These are phyloP conservation scores for Phytophthora hibernalis DNA, from an alignment of 352 stramenopile species.

Conservation along the genomic window DNA sequence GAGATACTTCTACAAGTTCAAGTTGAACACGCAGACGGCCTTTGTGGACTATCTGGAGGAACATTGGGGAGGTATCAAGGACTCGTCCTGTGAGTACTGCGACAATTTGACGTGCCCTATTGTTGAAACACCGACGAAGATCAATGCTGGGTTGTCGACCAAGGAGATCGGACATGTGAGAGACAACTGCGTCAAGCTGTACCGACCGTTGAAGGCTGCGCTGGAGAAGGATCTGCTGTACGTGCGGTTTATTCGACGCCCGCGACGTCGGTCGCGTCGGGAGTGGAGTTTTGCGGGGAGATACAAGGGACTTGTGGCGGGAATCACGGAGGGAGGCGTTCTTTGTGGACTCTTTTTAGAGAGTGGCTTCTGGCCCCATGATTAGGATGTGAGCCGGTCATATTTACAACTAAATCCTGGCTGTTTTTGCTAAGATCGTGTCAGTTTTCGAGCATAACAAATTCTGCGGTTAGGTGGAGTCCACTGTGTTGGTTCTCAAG, in stretches of 20 bases:
- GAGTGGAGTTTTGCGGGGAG: constrained; percentile 7
- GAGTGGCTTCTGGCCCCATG: constrained; percentile 21
- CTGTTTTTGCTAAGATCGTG: too few species aligned
- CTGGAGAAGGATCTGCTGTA: background rate
- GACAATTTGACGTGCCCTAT: constrained; percentile 7
- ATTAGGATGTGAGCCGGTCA: background rate
- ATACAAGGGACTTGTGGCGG: constrained; percentile 26
- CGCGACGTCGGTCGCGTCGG: constrained; percentile 10
- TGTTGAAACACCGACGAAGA: background rate
- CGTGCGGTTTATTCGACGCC: constrained; percentile 3
- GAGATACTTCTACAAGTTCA: constrained; percentile 15
- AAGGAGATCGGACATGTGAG: background rate
- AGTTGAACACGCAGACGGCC: constrained; percentile 12
- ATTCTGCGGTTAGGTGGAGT: too few species aligned
- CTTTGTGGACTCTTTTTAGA: constrained; percentile 30
- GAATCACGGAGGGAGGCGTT: constrained; percentile 21
- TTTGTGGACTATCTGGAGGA: constrained; percentile 8
- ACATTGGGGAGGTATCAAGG: constrained; percentile 22
- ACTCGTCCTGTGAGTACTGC: constrained; percentile 23
- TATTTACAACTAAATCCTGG: too few species aligned
- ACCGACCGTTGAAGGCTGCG: background rate
- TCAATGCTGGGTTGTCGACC: background rate
- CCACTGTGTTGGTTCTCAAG: too few species aligned
- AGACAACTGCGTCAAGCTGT: background rate
- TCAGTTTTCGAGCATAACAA: too few species aligned